Evolutionary conservation across 805 yeast species (phyloP).

Genomic region (Gaillardinia entomophila): DNA sequence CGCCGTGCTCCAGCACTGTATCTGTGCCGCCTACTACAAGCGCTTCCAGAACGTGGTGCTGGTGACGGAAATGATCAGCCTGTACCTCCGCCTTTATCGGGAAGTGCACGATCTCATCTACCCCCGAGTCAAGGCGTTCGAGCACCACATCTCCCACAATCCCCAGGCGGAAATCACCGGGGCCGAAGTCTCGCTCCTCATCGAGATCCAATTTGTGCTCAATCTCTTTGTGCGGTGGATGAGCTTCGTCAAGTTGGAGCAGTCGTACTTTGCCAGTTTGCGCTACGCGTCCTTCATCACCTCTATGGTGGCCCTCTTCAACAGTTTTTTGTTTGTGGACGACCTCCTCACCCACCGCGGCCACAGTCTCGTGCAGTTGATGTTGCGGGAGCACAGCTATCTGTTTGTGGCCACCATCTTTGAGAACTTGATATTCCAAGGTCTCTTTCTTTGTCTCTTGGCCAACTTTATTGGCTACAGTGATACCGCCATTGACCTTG

Average conservation of each 20-base stretch:
- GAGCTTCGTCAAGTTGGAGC: constrained; percentile 19
- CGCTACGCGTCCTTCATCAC: constrained; percentile 21
- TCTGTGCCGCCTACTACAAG: constrained; percentile 18
- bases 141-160: not conserved
- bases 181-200: constrained; percentile 3
- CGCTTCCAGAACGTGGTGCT: constrained; percentile 6
- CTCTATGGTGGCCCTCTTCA: constrained; percentile 16
- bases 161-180: not conserved
- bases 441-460: constrained; percentile 14
- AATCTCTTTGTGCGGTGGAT: constrained; percentile 18
- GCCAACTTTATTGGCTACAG: constrained; percentile 5
- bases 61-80: constrained; percentile 8
- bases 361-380: not conserved
- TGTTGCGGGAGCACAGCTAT: not conserved
- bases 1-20: not conserved
- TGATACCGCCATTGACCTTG: not conserved
- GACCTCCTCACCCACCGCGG: constrained; percentile 2
- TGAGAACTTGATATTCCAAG: constrained; percentile 11
- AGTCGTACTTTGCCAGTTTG: constrained; percentile 22
- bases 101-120: constrained; percentile 4
- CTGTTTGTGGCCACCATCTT: not conserved
- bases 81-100: constrained; percentile 12
- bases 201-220: constrained; percentile 11
- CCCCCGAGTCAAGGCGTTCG: not conserved
- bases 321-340: constrained; percentile 16